phyloP scores from a whole-genome alignment of 2,329 filamentous ascomycete species.

The Pyricularia pennisetigena region DNA sequence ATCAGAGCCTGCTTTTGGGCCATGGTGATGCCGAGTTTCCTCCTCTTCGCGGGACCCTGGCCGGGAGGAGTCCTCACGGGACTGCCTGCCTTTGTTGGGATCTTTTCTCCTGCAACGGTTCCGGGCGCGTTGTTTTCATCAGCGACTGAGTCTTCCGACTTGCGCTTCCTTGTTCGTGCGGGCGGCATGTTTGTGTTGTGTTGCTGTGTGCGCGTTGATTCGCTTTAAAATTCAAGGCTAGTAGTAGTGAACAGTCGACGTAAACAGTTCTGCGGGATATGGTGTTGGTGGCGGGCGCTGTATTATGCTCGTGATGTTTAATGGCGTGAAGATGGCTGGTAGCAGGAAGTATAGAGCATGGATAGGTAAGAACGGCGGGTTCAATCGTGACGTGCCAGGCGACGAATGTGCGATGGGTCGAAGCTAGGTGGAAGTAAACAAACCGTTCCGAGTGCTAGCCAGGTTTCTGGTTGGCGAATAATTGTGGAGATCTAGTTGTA shows the following conservation, averaged over 20 bases:
- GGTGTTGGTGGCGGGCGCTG: neutral
- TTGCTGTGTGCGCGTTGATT: neutral
- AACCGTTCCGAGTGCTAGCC: constrained; percentile 8
- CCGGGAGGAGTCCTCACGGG: constrained; percentile 20
- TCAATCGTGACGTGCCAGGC: neutral
- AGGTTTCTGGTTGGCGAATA: neutral
- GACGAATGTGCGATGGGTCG: neutral
- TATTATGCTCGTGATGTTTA: neutral
- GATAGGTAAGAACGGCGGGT: neutral
- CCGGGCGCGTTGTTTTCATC: constrained; percentile 13
- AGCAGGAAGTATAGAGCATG: neutral
- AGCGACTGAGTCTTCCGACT: constrained; percentile 26
- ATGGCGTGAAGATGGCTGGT: neutral
- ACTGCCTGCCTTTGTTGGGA: constrained; percentile 22
- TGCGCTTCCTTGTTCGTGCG: constrained; percentile 33
- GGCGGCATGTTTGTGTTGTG: constrained; percentile 31
- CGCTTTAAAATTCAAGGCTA: neutral
- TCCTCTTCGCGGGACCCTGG: constrained; percentile 52
- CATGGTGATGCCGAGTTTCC: constrained; percentile 49
- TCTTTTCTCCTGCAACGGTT: constrained; percentile 14
- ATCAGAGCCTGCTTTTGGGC: constrained; percentile 79
- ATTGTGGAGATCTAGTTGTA: neutral
- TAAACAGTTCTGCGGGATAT: neutral
- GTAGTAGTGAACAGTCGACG: neutral
- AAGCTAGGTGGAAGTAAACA: constrained; percentile 15